A percentile compares a stretch with the other conserved stretches of the same genome.
Evolutionary conservation across 495 filamentous ascomycete genomes (phyloP).

Genomic region (Penicillium lividum): DNA sequence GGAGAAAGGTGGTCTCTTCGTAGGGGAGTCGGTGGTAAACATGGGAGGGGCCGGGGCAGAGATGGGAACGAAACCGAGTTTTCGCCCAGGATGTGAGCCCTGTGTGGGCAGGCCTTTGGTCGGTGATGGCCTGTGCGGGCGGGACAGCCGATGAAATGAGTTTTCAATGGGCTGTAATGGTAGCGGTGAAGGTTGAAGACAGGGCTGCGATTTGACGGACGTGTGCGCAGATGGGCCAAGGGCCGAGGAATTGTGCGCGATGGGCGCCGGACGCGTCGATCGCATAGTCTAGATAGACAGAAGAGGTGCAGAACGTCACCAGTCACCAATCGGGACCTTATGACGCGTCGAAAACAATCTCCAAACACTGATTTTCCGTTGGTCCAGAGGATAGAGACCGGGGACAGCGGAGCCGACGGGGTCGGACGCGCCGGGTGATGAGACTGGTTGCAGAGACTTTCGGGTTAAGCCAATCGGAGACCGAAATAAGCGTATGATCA

Average conservation of each 20-base stretch:
- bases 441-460: conserved; percentile 25
- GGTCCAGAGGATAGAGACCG: not conserved
- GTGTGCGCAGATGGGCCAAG: conserved; percentile 50
- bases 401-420: conserved; percentile 10
- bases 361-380: not conserved
- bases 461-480: conserved; percentile 20
- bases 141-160: conserved; percentile 54
- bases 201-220: conserved; percentile 49
- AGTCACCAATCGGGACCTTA: conserved; percentile 21
- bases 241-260: conserved; percentile 66
- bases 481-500: conserved; percentile 12
- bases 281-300: conserved; percentile 47
- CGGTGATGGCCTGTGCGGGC: conserved; percentile 60
- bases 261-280: conserved; percentile 63
- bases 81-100: conserved; percentile 36
- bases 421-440: conserved; percentile 15
- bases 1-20: conserved; percentile 70
- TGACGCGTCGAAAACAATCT: conserved; percentile 28
- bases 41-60: conserved; percentile 64
- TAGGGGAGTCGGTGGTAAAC: conserved; percentile 80
- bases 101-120: conserved; percentile 46
- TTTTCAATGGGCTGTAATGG: conserved; percentile 51
- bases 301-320: conserved; percentile 12
- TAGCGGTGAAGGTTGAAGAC: conserved; percentile 50
- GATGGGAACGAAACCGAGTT: conserved; percentile 61